Base-by-base conservation (phyloP, 23 red algal species). In the Gracilaria vermiculophylla region DNA sequence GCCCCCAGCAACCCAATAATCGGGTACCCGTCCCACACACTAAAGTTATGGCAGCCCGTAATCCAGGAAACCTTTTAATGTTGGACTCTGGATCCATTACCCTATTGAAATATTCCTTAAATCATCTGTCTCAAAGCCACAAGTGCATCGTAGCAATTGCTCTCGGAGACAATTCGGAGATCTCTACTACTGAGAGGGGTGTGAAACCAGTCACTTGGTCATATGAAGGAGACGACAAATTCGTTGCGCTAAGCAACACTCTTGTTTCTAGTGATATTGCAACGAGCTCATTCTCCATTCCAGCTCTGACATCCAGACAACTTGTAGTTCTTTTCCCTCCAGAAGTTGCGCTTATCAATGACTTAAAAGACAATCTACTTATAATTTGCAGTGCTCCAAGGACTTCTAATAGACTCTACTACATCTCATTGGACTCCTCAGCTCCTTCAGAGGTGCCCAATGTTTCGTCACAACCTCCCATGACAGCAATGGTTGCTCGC, bases 21-120 rank as follows among this genome's bases (percentile, higher is more conserved):
- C 58, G 32, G 7, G 58, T 10, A 5, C 7, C 58, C 10, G 27
- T 64, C 58, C 5, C 6, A 5, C 5, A 14, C 5, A 5, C 58
- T 29, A 5, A 14, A 35, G 5, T 14, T 9, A 35, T 64, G 58
- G 27, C 15, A 64, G 58, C 58, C 32, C 5, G 5, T 35, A 64
- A 5, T 35, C 7, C 25, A 64, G 14, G 32, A 8, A 8, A 12
- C 15, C 5, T 64, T 14, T 64, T 64, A 5, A 77, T 88, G 69
- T 39, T 88, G 14, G 66, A 88, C 52, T 88, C 83, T 21, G 83
- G 67, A 21, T 62, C 83, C 0, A 77, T 70, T 2, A 55, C 83
- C 41, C 50, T 77, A 29, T 53, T 88, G n/a, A 73, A 28, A 6
- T 36, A 88, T 70, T 40, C 39, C 32, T 4, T 13, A 39, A 19